Conservation (phyloP, 345 rosid genomes). For the Citrus trifoliata region DNA sequence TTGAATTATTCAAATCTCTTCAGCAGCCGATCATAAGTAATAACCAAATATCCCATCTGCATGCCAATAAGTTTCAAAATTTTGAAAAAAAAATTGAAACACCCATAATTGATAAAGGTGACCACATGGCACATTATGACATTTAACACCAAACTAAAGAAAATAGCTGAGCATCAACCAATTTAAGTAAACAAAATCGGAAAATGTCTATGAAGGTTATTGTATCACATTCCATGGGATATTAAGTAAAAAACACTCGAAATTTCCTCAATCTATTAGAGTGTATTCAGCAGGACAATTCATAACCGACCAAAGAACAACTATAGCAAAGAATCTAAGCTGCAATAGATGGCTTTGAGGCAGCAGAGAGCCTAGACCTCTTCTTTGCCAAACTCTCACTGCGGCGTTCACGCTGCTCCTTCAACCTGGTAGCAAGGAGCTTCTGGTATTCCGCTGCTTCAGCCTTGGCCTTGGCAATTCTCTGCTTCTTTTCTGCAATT, state of each 20-base stretch:
- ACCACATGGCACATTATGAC: neutral
- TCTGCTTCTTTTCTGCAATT: conserved; percentile 82
- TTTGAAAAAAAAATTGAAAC: neutral
- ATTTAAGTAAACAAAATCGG: neutral
- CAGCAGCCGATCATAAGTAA: too few species aligned
- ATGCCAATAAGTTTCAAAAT: neutral
- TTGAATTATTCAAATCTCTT: too few species aligned
- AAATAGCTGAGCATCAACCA: neutral
- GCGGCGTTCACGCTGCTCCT: conserved; percentile 82
- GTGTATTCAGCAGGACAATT: neutral
- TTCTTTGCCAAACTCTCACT: conserved; percentile 92
- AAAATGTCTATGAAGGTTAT: neutral
- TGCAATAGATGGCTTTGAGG: conserved; percentile 64
- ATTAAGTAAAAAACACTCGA: neutral
- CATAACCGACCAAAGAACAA: conserved; percentile 1
- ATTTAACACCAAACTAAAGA: neutral
- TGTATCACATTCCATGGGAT: too few species aligned
- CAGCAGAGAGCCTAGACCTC: conserved; percentile 78
- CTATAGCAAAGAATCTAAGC: conserved; percentile 31
- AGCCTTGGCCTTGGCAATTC: conserved; percentile 79
- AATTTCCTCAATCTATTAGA: conserved; percentile 6
- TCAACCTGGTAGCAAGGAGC: conserved; percentile 78
- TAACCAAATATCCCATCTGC: too few species aligned
- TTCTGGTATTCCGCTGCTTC: conserved; percentile 91
- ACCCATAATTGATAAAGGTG: neutral